Percentiles rank a stretch among this genome's conserved stretches.
Evolutionary conservation across 805 yeast species (phyloP).

Genomic region (Deakozyma indianensis): DNA sequence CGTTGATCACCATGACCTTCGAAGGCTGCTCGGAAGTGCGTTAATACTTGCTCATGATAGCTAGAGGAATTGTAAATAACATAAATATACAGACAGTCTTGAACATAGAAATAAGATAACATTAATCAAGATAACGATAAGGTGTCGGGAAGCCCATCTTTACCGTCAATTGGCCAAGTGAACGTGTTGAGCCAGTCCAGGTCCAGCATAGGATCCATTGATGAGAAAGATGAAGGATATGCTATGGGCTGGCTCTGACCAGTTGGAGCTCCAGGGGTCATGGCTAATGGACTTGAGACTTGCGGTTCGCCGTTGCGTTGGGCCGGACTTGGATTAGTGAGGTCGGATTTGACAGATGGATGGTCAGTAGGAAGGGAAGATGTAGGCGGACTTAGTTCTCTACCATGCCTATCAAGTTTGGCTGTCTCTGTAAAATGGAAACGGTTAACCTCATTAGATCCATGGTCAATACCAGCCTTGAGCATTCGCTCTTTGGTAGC

Average conservation of each 20-base stretch:
- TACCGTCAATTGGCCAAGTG: conserved; percentile 1
- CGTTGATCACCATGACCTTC: conserved; percentile 82
- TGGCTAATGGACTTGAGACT: not conserved
- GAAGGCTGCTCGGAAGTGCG: conserved; percentile 70
- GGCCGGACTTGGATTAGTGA: not conserved
- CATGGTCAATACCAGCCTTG: conserved; percentile 38
- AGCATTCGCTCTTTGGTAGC: conserved; percentile 26
- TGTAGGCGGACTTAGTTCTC: not conserved
- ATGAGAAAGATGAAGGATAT: not conserved
- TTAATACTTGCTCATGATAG: conserved; percentile 34
- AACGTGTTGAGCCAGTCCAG: not conserved
- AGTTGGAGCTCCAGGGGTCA: not conserved
- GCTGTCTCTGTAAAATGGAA: conserved; percentile 35
- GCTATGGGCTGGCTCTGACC: not conserved
- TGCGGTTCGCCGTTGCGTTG: not conserved
- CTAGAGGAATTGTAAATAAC: not conserved
- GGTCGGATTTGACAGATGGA: not conserved
- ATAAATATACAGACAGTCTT: not conserved
- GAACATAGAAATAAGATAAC: not conserved
- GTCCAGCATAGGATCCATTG: conserved; percentile 1
- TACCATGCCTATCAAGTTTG: conserved; percentile 18
- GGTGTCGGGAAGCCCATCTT: not conserved
- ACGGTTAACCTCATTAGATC: conserved; percentile 35
- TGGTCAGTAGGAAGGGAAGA: not conserved
- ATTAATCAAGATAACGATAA: too few species aligned